phyloP scores from a whole-genome alignment of 2,329 filamentous ascomycete genomes.

The Alternaria infectoria region DNA sequence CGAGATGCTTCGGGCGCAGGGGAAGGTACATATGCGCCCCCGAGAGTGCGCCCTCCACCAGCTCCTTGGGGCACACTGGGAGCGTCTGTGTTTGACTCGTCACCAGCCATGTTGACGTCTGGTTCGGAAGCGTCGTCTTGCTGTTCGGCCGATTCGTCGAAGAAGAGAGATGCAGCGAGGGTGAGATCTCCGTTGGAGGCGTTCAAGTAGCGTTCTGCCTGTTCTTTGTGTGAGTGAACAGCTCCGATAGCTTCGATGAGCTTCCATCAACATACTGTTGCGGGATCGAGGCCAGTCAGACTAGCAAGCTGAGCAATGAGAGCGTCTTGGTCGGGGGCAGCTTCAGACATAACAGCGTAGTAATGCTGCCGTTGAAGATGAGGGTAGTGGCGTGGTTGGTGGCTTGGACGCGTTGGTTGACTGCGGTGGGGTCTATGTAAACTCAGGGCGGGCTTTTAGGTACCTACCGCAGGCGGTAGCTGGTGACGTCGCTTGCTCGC shows the following conservation, averaged over 20 bases:
- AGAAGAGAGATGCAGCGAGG: slow-evolving; percentile 54
- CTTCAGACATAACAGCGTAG: slow-evolving; percentile 40
- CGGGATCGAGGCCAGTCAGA: slow-evolving; percentile 43
- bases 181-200: slow-evolving; percentile 55
- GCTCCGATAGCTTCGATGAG: slow-evolving; percentile 30
- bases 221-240: slow-evolving; percentile 29
- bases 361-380: not conserved
- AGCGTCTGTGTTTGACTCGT: slow-evolving; percentile 32
- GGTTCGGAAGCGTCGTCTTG: slow-evolving; percentile 26
- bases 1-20: slow-evolving; percentile 23
- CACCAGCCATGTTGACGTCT: slow-evolving; percentile 45
- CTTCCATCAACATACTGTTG: slow-evolving; percentile 41
- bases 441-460: slow-evolving; percentile 1
- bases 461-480: not conserved
- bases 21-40: slow-evolving; percentile 43
- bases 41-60: slow-evolving; percentile 47
- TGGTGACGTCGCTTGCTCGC: slow-evolving; percentile 12
- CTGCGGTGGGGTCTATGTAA: slow-evolving; percentile 8
- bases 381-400: slow-evolving; percentile 8
- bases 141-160: slow-evolving; percentile 42
- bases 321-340: slow-evolving; percentile 38
- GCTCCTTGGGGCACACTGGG: slow-evolving; percentile 28
- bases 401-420: slow-evolving; percentile 7
- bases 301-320: slow-evolving; percentile 45
- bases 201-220: slow-evolving; percentile 55